These are phyloP conservation scores for Chlorella vulgaris DNA, from an alignment of 139 green algal species.

Conservation along the genomic window DNA sequence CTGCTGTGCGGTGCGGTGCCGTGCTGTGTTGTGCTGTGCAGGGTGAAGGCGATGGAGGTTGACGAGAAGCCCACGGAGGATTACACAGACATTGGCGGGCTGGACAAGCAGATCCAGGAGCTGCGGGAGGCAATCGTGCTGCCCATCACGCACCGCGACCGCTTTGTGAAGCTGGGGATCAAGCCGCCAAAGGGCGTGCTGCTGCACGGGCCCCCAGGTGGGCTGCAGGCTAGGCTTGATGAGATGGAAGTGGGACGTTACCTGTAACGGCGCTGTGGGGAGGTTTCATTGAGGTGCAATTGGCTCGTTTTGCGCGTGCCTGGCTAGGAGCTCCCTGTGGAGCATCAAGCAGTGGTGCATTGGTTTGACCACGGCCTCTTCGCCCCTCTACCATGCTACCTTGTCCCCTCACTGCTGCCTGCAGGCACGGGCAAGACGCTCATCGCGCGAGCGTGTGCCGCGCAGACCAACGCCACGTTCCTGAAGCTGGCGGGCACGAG, in stretches of 20 bases:
- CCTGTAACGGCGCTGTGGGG: too few species aligned
- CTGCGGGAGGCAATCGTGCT: slow-evolving; percentile 98
- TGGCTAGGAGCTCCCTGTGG: too few species aligned
- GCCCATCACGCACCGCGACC: slow-evolving; percentile 97
- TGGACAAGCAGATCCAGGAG: slow-evolving; percentile 90
- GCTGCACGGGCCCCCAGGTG: slow-evolving; percentile 83
- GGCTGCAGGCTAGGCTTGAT: neutral
- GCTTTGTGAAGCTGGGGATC: slow-evolving; percentile 94
- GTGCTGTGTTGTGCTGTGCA: neutral
- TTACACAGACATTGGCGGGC: slow-evolving; percentile 92
- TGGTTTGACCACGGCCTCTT: too few species aligned
- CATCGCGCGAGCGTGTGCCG: slow-evolving; percentile 91
- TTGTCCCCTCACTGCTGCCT: neutral
- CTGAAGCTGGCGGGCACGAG: slow-evolving; percentile 98
- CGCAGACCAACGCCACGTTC: slow-evolving; percentile 98
- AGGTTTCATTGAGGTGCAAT: too few species aligned
- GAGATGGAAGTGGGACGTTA: neutral
- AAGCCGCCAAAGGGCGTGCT: slow-evolving; percentile 94
- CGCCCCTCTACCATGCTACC: neutral
- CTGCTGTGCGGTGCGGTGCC: too few species aligned
- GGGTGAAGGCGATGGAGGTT: slow-evolving; percentile 79
- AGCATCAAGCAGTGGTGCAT: too few species aligned
- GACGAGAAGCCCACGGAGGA: slow-evolving; percentile 99
- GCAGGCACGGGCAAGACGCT: slow-evolving; percentile 96
- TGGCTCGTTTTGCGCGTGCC: too few species aligned